Base-by-base conservation (phyloP, 345 rosid species). In the Corchorus capsularis region DNA sequence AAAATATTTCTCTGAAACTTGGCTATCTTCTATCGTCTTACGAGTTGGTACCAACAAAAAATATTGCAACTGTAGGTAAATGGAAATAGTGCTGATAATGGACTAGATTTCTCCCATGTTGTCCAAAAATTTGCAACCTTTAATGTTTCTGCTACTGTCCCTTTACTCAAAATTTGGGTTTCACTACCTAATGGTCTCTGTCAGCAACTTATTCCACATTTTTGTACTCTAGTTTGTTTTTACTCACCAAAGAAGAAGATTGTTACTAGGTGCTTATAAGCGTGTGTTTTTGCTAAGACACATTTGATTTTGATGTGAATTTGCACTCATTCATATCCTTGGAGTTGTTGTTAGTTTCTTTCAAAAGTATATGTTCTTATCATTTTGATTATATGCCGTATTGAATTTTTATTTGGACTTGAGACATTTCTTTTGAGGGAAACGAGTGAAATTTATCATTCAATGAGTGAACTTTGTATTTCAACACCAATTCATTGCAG, bases 401-500 rank as follows among this genome's bases (percentile, higher is more conserved):
- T 78, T 76, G 17, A 19, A 45, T 6, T 27, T 68, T 49, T 8
- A 16, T 67, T 73, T 46, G 43, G 52, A 52, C 73, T 45, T 4
- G 64, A 54, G 4, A 34, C 12, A 14, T 65, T 20, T 27, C 10
- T 49, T 56, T 41, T 54, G 3, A 9, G 17, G 15, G 65, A 32
- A 54, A 20, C 10, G 49, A 53, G 41, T 19, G 16, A 9, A 39
- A n/a, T n/a, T n/a, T n/a, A n/a, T n/a, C n/a, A n/a, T n/a, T n/a
- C n/a, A n/a, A 20, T 15, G 49, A 53, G 41, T 19, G 16, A 9
- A 39, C 14, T 9, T 15, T 37, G 4, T 79, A 63, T 78, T 75
- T 75, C 76, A 22, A 73, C 78, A 8, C 74, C 70, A 60, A 73
- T 83, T 32, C 76, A 57, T 88, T 89, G 85, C 92, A 89, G 93